Evolutionary conservation across 345 rosid species (phyloP).

Genomic region (Salix viminalis): DNA sequence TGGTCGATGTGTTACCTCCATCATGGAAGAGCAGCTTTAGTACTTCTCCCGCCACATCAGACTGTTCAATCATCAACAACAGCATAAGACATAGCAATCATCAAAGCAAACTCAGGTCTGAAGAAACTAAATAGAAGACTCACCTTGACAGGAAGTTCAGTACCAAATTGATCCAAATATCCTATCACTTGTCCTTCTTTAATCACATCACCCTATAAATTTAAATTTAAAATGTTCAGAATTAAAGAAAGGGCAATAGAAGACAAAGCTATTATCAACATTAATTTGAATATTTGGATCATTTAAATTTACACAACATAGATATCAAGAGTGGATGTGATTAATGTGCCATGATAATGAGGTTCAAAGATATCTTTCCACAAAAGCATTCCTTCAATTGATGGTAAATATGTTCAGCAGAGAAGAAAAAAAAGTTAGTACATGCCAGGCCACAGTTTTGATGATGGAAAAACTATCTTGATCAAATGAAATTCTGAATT

Average conservation of each 20-base stretch:
- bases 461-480: background rate
- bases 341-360: background rate
- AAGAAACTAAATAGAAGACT: constrained; percentile 19
- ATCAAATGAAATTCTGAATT: background rate
- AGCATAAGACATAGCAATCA: constrained; percentile 1
- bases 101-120: background rate
- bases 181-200: constrained; percentile 90
- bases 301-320: background rate
- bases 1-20: constrained; percentile 58
- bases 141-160: constrained; percentile 82
- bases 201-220: constrained; percentile 67
- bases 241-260: background rate
- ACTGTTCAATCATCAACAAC: constrained; percentile 48
- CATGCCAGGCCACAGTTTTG: background rate
- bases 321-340: background rate
- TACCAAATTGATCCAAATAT: constrained; percentile 73
- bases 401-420: background rate
- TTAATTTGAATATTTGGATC: background rate
- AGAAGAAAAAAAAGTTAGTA: background rate
- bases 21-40: constrained; percentile 72
- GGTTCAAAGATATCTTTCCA: background rate
- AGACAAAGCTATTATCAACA: background rate
- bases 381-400: background rate
- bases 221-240: background rate
- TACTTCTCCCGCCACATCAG: constrained; percentile 85